Evolutionary conservation across 2,329 filamentous ascomycete genomes (phyloP), one percentile per base, ranked within the genome.

Genomic region (Phaeosphaeria sp.): DNA sequence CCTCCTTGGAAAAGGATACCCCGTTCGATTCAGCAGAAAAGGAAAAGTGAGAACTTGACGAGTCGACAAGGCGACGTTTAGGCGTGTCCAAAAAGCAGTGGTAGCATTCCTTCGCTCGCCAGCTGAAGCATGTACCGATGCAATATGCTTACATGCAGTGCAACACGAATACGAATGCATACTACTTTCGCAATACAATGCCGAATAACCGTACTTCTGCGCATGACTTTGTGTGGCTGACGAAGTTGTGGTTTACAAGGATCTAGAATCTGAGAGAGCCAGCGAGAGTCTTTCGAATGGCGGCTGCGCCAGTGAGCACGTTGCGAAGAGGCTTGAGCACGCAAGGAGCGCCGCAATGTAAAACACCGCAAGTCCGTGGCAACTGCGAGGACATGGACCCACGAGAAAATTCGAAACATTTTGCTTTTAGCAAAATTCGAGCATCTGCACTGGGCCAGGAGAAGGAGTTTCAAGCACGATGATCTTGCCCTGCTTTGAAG

Each of bases 401-500:
- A 22, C 30, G 15, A 36, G 11, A 36, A 13, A 13, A 13, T 3
- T 36, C 30, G 11, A 36, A 36, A 36, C 30, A 36, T 13, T 36
- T 36, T 36, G 6, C 30, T 30, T 30, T 30, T 30, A 11, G 25
- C 25, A 30, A 30, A 36, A 36, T 13, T 36, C 8, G 11, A 36
- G 30, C 30, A 53, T 24, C 25, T 43, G 21, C 59, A 40, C 47
- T 43, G 8, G 30, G 8, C 30, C 42, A 21, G 42, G 42, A 44
- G 30, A 53, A 17, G 47, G 49, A 24, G 55, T 51, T 56, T 50
- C 49, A 49, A 52, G 49, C 47, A 56, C 44, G 44, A 27, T 21
- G 44, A 53, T 54, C 43, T 47, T 60, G 20, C 27, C 51, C 44
- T 24, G 18, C 40, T 33, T 40, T n/a, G 21, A 9, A n/a, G 13